Conservation (phyloP, 441 rosid genomes). For the Arabidopsis hybrid region DNA sequence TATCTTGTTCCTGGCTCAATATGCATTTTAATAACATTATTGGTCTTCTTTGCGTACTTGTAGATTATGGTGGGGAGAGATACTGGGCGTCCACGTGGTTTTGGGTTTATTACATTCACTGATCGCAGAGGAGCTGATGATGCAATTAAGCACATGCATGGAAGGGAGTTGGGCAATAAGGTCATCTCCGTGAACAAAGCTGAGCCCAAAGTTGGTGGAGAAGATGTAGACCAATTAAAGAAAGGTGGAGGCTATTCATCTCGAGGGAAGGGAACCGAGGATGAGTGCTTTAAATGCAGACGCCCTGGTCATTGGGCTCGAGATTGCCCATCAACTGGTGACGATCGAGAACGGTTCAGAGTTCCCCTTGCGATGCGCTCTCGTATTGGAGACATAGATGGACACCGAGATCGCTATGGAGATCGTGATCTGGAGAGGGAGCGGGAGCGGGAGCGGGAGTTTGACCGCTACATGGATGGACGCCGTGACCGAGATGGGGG, state of each 20-base stretch:
- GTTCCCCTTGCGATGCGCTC: constrained; percentile 65
- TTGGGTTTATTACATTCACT: constrained; percentile 86
- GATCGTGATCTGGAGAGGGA: constrained; percentile 60
- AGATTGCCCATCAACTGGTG: constrained; percentile 82
- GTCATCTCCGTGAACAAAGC: constrained; percentile 93
- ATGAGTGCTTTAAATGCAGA: constrained; percentile 93
- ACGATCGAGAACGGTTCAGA: constrained; percentile 64
- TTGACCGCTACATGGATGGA: constrained; percentile 57
- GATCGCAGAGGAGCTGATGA: constrained; percentile 92
- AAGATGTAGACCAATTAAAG: constrained; percentile 63
- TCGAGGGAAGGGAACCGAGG: constrained; percentile 67
- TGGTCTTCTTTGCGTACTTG: constrained; percentile 43
- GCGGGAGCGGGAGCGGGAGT: constrained; percentile 49
- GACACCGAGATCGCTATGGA: constrained; percentile 48
- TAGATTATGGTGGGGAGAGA: constrained; percentile 92
- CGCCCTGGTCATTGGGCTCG: constrained; percentile 93
- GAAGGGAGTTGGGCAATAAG: constrained; percentile 81
- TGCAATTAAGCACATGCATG: constrained; percentile 92
- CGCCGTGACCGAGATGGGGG: constrained; percentile 90
- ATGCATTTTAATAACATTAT: constrained; percentile 36
- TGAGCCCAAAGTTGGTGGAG: constrained; percentile 74
- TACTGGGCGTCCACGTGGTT: constrained; percentile 94
- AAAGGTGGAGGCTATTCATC: constrained; percentile 58
- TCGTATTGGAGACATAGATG: constrained; percentile 66
- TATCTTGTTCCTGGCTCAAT: not conserved